Evolutionary conservation across 495 filamentous ascomycete species (phyloP).

Genomic region (Saxophila tyrrhenica): DNA sequence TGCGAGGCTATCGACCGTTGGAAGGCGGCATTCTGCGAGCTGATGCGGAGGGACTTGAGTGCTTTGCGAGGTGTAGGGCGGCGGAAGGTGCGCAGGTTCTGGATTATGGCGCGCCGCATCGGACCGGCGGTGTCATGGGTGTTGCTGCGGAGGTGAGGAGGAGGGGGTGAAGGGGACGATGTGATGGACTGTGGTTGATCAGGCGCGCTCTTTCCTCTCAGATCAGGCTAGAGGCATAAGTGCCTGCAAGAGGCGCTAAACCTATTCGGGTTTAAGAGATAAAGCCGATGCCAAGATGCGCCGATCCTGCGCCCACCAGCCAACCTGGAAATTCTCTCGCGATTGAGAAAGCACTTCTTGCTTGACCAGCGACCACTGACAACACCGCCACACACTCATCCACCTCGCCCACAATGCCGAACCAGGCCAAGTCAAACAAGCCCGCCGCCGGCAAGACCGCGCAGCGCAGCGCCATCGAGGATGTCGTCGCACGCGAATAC

Average conservation of each 20-base stretch:
- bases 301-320: no score
- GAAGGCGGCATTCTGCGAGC: constrained; percentile 16
- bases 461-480: constrained; percentile 82
- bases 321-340: no score
- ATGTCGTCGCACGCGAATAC: constrained; percentile 98
- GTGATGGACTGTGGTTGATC: not conserved
- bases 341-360: no score
- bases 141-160: not conserved
- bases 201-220: not conserved
- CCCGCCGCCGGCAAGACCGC: constrained; percentile 53
- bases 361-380: constrained; percentile 1
- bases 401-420: constrained; percentile 13
- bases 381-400: not conserved
- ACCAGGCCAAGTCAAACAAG: constrained; percentile 36
- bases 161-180: not conserved
- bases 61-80: constrained; percentile 17
- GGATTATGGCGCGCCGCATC: constrained; percentile 20
- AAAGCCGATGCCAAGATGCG: not conserved
- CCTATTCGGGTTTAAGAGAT: no score
- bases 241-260: no score
- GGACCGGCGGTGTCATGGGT: not conserved
- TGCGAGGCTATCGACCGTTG: constrained; percentile 18
- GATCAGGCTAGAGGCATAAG: not conserved
- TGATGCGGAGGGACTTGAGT: constrained; percentile 16
- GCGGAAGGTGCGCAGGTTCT: constrained; percentile 21